These are phyloP conservation scores for Rozella allomycis DNA, from an alignment of 371 early-diverging fungal genomes.

Conservation along the genomic window DNA sequence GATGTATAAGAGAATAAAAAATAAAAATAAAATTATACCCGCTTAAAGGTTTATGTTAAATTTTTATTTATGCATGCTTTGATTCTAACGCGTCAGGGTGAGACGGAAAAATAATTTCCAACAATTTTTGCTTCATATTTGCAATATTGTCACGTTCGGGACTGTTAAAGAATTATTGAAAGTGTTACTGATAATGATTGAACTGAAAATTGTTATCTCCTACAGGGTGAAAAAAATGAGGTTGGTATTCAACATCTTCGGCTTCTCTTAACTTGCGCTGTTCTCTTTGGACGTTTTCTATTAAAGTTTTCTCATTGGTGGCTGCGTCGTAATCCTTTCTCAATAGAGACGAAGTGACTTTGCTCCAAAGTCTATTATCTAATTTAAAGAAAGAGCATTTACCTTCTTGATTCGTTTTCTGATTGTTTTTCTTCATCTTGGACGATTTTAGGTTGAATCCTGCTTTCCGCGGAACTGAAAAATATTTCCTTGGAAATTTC, in stretches of 20 bases:
- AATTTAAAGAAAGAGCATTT: conserved; percentile 2
- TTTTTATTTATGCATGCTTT: too few relatives aligned
- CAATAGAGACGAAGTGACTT: conserved; percentile 49
- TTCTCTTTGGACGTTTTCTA: conserved; percentile 63
- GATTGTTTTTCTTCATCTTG: conserved; percentile 49
- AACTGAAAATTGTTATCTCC: too few relatives aligned
- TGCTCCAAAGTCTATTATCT: conserved; percentile 43
- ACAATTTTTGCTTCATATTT: too few relatives aligned
- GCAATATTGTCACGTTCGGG: too few relatives aligned
- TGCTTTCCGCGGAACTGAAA: conserved; percentile 47
- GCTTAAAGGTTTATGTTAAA: too few relatives aligned
- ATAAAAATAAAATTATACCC: too few relatives aligned
- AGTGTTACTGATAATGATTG: too few relatives aligned
- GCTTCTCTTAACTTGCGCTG: conserved; percentile 37
- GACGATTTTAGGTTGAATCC: conserved; percentile 41
- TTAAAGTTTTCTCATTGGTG: conserved; percentile 50
- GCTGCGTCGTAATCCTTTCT: conserved; percentile 46
- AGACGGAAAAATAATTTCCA: too few relatives aligned
- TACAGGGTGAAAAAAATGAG: conserved; percentile 24
- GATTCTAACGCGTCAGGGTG: too few relatives aligned
- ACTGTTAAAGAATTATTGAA: too few relatives aligned
- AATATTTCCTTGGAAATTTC: conserved; percentile 7
- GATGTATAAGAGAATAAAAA: too few relatives aligned
- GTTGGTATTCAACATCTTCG: conserved; percentile 16
- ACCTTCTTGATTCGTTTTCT: conserved; percentile 56